phyloP scores from a whole-genome alignment of 2,329 filamentous ascomycete genomes.

The Neophaeococcomyces mojaviensis region DNA sequence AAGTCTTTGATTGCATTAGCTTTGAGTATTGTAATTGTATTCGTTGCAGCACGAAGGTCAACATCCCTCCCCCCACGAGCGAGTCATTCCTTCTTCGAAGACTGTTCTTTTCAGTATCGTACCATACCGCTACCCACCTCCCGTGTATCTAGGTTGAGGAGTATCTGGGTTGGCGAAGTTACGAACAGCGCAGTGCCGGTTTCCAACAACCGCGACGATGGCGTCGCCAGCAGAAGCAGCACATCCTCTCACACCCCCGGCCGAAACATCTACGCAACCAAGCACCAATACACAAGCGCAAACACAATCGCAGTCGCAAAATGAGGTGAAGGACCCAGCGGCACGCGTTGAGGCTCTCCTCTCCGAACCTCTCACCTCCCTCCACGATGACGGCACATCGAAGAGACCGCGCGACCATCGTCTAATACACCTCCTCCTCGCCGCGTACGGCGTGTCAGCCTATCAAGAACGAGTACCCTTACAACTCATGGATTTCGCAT shows the following conservation, averaged over 20 bases:
- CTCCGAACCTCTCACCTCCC: constrained; percentile 36
- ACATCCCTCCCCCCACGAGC: too few relatives aligned
- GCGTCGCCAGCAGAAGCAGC: constrained; percentile 18
- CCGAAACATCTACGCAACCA: constrained; percentile 29
- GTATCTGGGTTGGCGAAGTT: neutral
- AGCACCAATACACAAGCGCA: constrained; percentile 21
- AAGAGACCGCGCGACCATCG: constrained; percentile 44
- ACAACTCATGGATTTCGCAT: constrained; percentile 46
- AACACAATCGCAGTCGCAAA: constrained; percentile 22
- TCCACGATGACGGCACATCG: constrained; percentile 40
- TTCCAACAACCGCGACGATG: constrained; percentile 10
- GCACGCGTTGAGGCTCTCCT: constrained; percentile 24
- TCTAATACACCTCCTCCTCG: constrained; percentile 44
- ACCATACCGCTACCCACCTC: too few relatives aligned
- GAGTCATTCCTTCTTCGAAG: too few relatives aligned
- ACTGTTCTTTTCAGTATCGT: too few relatives aligned
- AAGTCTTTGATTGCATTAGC: neutral
- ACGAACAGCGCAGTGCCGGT: neutral
- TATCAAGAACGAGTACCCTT: constrained; percentile 48
- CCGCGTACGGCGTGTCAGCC: constrained; percentile 40
- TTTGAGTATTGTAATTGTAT: too few relatives aligned
- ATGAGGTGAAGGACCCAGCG: constrained; percentile 13
- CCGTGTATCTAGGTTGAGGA: neutral
- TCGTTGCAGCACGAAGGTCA: too few relatives aligned
- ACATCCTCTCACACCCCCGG: constrained; percentile 36